These are phyloP conservation scores for Yarrowia keelungensis DNA, from an alignment of 805 yeast genomes.

Conservation along the genomic window DNA sequence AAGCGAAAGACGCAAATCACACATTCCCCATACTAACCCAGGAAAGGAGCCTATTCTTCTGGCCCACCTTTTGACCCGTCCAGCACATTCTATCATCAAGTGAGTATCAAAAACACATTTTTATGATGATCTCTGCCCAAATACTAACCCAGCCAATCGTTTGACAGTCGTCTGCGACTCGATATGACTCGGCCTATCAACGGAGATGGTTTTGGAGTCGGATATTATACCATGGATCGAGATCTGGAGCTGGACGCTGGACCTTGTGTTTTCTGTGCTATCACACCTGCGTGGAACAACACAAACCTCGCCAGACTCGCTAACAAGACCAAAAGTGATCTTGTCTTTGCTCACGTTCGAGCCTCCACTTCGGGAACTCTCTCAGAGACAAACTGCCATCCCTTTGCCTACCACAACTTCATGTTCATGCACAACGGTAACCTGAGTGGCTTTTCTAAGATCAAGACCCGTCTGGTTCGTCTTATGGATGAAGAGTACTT, in stretches of 20 bases:
- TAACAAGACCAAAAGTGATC: slow-evolving; percentile 80
- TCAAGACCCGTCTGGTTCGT: slow-evolving; percentile 74
- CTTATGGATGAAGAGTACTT: slow-evolving; percentile 84
- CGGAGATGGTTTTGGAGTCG: slow-evolving; percentile 98
- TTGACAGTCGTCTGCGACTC: slow-evolving; percentile 84
- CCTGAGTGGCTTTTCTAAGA: slow-evolving; percentile 70
- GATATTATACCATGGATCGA: slow-evolving; percentile 74
- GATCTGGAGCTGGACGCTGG: slow-evolving; percentile 63
- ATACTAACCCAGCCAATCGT: slow-evolving; percentile 66
- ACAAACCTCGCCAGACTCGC: slow-evolving; percentile 85
- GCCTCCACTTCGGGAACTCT: slow-evolving; percentile 96
- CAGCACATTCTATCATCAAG: slow-evolving; percentile 96
- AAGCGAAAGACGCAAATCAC: not conserved
- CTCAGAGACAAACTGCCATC: slow-evolving; percentile 96
- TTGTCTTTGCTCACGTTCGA: slow-evolving; percentile 94
- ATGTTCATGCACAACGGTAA: slow-evolving; percentile 98
- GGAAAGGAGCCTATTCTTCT: slow-evolving; percentile 88
- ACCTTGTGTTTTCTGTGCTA: slow-evolving; percentile 93
- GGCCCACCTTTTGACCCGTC: slow-evolving; percentile 86
- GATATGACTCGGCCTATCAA: slow-evolving; percentile 89
- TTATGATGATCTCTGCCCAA: not conserved
- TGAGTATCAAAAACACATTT: slow-evolving; percentile 41
- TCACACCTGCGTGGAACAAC: slow-evolving; percentile 97
- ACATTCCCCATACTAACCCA: slow-evolving; percentile 21
- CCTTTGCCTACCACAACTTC: slow-evolving; percentile 82